Conservation (phyloP, 306 rosid species). For the Biancaea sappan region DNA sequence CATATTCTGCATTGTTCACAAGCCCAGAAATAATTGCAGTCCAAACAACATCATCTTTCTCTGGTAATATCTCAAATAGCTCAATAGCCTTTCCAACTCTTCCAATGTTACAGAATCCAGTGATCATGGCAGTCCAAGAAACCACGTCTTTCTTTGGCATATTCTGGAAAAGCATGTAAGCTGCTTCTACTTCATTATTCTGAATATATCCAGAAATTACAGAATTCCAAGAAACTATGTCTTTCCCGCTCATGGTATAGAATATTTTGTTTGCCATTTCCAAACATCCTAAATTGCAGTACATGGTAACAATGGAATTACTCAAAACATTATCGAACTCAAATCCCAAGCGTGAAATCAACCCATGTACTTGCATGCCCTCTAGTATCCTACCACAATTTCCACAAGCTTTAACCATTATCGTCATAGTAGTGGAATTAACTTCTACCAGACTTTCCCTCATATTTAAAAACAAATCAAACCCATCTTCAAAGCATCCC, state of each 20-base stretch:
- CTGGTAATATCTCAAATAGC: constrained; percentile 61
- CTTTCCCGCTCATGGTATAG: constrained; percentile 44
- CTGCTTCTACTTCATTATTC: constrained; percentile 56
- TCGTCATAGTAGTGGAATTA: constrained; percentile 67
- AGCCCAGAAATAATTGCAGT: constrained; percentile 81
- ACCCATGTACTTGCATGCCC: constrained; percentile 75
- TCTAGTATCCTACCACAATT: constrained; percentile 48
- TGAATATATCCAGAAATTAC: constrained; percentile 69
- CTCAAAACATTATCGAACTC: constrained; percentile 60
- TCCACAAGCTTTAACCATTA: constrained; percentile 67
- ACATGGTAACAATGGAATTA: constrained; percentile 73
- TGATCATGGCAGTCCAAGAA: constrained; percentile 77
- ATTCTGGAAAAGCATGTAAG: constrained; percentile 51
- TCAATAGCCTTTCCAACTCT: constrained; percentile 54
- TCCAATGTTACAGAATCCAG: constrained; percentile 61
- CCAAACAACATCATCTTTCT: constrained; percentile 80
- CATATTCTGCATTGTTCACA: constrained; percentile 61
- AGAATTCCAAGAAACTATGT: constrained; percentile 79
- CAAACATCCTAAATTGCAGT: constrained; percentile 48
- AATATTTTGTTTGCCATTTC: constrained; percentile 59
- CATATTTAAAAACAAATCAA: constrained; percentile 63
- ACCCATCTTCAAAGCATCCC: constrained; percentile 59
- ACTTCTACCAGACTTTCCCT: constrained; percentile 63
- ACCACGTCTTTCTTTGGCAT: constrained; percentile 70
- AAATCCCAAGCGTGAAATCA: constrained; percentile 61